phyloP scores from a whole-genome alignment of 1,284 basidiomycete species.

The Puccinia polysora region DNA sequence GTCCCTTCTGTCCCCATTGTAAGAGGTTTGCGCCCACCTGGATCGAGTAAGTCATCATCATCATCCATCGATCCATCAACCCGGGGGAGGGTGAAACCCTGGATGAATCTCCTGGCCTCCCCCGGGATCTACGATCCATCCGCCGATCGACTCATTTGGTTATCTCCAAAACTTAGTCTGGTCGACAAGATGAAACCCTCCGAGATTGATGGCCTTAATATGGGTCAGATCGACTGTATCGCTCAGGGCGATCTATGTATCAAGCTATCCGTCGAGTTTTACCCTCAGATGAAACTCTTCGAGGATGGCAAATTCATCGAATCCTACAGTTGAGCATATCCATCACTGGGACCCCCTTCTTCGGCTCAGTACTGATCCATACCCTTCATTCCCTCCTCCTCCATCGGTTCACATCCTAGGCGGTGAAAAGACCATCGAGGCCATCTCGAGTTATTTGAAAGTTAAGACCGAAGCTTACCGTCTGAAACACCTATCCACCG shows the following conservation, averaged over 20 bases:
- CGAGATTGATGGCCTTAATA: background rate
- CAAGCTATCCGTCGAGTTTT: constrained; percentile 11
- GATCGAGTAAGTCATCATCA: constrained; percentile 9
- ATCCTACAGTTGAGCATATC: constrained; percentile 7
- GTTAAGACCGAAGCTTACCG: background rate
- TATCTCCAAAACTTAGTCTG: background rate
- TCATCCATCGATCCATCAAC: too few relatives aligned
- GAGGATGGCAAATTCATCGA: constrained; percentile 16
- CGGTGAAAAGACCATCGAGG: background rate
- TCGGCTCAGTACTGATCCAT: background rate
- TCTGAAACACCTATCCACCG: background rate
- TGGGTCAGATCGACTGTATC: constrained; percentile 35
- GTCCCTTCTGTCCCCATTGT: constrained; percentile 36
- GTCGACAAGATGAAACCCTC: constrained; percentile 6
- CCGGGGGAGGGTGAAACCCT: background rate
- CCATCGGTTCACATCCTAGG: background rate
- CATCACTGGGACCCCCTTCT: background rate
- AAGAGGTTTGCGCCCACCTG: constrained; percentile 38
- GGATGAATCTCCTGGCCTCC: too few relatives aligned
- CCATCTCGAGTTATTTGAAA: constrained; percentile 12
- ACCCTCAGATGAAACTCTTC: constrained; percentile 28
- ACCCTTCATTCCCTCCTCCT: background rate
- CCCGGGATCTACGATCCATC: background rate
- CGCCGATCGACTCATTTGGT: background rate
- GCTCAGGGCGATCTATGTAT: constrained; percentile 40